Evolutionary conservation across 2,329 filamentous ascomycete genomes (phyloP).

Genomic region (Paecilomyces dactylethromorphus): DNA sequence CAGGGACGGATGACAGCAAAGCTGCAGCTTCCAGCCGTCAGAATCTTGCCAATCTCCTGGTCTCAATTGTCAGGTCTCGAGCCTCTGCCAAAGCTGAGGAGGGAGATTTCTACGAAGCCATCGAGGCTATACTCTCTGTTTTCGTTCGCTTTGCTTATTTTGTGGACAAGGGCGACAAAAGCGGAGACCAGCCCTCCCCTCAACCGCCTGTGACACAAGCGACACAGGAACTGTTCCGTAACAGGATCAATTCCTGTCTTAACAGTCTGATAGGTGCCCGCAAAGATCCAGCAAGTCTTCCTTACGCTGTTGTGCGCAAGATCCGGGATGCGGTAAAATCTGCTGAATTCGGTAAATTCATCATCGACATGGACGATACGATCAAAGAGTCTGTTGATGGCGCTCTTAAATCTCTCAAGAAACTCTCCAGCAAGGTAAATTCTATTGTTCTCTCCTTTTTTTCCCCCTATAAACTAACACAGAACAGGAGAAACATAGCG

Average conservation of each 20-base stretch:
- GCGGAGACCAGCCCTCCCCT: slow-evolving; percentile 22
- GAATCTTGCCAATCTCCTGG: slow-evolving; percentile 46
- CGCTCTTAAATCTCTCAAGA: slow-evolving; percentile 35
- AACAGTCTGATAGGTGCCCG: slow-evolving; percentile 43
- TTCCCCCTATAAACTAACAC: slow-evolving; percentile 11
- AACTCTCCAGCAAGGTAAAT: slow-evolving; percentile 30
- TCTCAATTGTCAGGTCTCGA: slow-evolving; percentile 42
- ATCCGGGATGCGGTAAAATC: slow-evolving; percentile 33
- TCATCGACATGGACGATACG: slow-evolving; percentile 43
- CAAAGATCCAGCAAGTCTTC: slow-evolving; percentile 29
- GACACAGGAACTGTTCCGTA: slow-evolving; percentile 47
- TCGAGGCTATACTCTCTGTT: slow-evolving; percentile 39
- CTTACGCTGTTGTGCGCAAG: slow-evolving; percentile 34
- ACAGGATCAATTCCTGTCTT: slow-evolving; percentile 49
- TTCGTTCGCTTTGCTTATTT: slow-evolving; percentile 48
- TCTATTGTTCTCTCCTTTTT: not conserved
- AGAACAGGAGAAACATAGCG: slow-evolving; percentile 46
- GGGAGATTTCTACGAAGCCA: slow-evolving; percentile 33
- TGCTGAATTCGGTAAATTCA: slow-evolving; percentile 32
- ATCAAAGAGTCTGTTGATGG: slow-evolving; percentile 36
- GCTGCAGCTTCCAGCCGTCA: slow-evolving; percentile 41
- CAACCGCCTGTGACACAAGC: slow-evolving; percentile 41
- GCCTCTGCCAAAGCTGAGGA: slow-evolving; percentile 22
- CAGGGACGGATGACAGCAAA: slow-evolving; percentile 40
- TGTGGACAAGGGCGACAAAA: slow-evolving; percentile 23